Conservation (phyloP, 192 early-diverging fungal species). For the Oehlia diaphana region DNA sequence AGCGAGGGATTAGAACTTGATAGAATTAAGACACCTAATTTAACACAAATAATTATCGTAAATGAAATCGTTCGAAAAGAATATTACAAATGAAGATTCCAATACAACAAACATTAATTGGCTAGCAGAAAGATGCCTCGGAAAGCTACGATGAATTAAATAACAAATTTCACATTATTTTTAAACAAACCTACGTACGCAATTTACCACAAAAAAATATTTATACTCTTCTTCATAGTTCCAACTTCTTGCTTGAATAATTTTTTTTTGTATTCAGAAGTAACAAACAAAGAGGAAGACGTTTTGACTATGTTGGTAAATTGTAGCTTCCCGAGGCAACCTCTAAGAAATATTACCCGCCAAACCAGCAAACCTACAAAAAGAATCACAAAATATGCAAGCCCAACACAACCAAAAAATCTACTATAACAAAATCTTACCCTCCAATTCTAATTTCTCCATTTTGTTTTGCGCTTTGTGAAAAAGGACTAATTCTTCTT, state of each 20-base stretch:
- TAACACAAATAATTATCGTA: not conserved
- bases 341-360: not conserved
- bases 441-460: conserved; percentile 47
- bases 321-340: not conserved
- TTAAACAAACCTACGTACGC: not conserved
- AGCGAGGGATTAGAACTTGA: conserved; percentile 19
- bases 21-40: not conserved
- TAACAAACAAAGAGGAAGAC: not conserved
- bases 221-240: not conserved
- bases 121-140: not conserved
- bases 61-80: not conserved
- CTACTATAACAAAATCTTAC: conserved; percentile 26
- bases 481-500: conserved; percentile 53
- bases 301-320: not conserved
- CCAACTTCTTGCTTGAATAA: not conserved
- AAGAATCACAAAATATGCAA: not conserved
- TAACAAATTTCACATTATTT: not conserved
- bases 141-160: not conserved
- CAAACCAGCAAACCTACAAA: not conserved
- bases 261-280: not conserved
- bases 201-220: not conserved
- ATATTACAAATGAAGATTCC: not conserved
- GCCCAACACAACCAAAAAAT: not conserved
- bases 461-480: conserved; percentile 43
- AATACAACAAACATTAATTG: not conserved